A percentile compares a stretch with the other conserved stretches of the same genome.
phyloP scores from a whole-genome alignment of 2,329 filamentous ascomycete genomes.

The Aspergillus sp. region DNA sequence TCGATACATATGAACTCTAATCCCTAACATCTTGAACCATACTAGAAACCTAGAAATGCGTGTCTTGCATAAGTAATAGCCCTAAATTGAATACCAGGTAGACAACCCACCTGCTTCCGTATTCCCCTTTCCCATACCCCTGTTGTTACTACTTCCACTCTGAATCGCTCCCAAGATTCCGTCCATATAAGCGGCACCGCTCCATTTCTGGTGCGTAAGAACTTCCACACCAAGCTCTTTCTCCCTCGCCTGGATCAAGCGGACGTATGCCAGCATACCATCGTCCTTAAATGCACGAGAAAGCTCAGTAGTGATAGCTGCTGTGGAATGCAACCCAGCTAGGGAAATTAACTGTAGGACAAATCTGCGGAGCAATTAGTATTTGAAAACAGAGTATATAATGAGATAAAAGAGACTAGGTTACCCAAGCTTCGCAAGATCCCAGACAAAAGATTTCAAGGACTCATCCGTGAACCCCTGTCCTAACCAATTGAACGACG shows the following conservation, averaged over 20 bases:
- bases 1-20: too few species aligned
- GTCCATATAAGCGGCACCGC: slow-evolving; percentile 69
- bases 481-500: slow-evolving; percentile 97
- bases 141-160: slow-evolving; percentile 80
- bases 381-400: slow-evolving; percentile 7
- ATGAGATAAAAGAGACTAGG: slow-evolving; percentile 25
- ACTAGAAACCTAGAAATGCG: too few species aligned
- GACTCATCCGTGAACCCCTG: slow-evolving; percentile 81
- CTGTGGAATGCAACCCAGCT: slow-evolving; percentile 57
- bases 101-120: slow-evolving; percentile 55
- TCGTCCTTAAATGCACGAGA: slow-evolving; percentile 77
- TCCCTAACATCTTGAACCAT: too few species aligned
- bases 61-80: too few species aligned
- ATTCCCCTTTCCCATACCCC: slow-evolving; percentile 91
- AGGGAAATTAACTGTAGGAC: slow-evolving; percentile 59
- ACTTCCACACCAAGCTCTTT: slow-evolving; percentile 89
- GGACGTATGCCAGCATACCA: slow-evolving; percentile 97
- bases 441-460: slow-evolving; percentile 91
- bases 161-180: slow-evolving; percentile 85
- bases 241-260: slow-evolving; percentile 79
- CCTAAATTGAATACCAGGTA: background rate
- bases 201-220: slow-evolving; percentile 84
- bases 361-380: slow-evolving; percentile 37
- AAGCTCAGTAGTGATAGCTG: slow-evolving; percentile 66
- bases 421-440: slow-evolving; percentile 82